These are phyloP conservation scores for Helianthus tuberosus DNA, from an alignment of 129 eudicot genomes.

Conservation along the genomic window DNA sequence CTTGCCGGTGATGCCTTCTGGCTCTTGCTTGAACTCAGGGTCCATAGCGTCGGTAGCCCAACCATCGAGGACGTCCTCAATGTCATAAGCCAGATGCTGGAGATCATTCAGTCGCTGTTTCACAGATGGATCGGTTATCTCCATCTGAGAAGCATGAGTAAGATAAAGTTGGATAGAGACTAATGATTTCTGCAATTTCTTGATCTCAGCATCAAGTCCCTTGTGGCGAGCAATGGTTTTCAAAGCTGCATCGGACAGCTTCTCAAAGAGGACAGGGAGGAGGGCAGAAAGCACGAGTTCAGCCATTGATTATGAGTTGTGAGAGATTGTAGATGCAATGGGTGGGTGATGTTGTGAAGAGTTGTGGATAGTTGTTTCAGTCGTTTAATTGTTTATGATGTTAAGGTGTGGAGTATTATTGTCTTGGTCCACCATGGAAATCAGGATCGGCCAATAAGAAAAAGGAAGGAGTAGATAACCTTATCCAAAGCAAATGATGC, in stretches of 20 bases:
- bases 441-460: no score
- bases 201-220: not conserved
- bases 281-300: not conserved
- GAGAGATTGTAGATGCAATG: no score
- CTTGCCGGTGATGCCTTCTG: not conserved
- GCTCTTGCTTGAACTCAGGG: not conserved
- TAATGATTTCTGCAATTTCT: not conserved
- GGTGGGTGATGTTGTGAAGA: no score
- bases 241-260: not conserved
- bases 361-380: no score
- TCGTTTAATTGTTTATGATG: no score
- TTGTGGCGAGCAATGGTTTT: not conserved
- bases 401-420: no score
- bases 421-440: no score
- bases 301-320: not conserved
- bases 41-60: not conserved
- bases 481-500: no score
- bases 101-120: not conserved
- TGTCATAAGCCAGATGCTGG: constrained; percentile 1
- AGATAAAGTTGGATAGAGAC: not conserved
- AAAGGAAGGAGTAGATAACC: no score
- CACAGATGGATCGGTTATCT: not conserved
- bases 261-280: not conserved
- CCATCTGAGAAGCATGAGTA: not conserved
- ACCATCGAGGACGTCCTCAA: not conserved